Conservation (phyloP, 2,329 filamentous ascomycete genomes). For the Colletotrichum plurivorum region DNA sequence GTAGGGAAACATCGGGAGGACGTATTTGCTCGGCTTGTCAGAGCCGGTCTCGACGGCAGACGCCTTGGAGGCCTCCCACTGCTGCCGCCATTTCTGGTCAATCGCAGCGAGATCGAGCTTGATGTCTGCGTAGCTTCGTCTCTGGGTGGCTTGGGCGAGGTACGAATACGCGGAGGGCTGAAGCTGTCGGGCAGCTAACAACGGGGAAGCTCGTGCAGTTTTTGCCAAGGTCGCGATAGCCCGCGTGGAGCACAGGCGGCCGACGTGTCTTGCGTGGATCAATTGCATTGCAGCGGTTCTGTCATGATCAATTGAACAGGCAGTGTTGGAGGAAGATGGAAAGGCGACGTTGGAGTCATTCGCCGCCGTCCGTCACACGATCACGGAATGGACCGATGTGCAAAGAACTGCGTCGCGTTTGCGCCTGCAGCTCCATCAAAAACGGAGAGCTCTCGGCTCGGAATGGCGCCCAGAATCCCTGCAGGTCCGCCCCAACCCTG, state of each 20-base stretch:
- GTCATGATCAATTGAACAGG: slow-evolving; percentile 41
- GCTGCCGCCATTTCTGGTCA: slow-evolving; percentile 66
- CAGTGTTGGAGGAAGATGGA: not conserved
- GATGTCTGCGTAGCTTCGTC: slow-evolving; percentile 53
- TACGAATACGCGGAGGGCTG: slow-evolving; percentile 22
- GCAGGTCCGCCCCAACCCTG: slow-evolving; percentile 31
- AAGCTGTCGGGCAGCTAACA: slow-evolving; percentile 21
- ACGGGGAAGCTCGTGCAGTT: slow-evolving; percentile 11
- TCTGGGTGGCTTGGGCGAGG: slow-evolving; percentile 35
- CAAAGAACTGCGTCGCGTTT: slow-evolving; percentile 21
- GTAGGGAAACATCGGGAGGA: slow-evolving; percentile 94
- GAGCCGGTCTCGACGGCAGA: slow-evolving; percentile 36
- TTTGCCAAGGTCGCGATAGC: slow-evolving; percentile 25
- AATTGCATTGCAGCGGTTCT: slow-evolving; percentile 45
- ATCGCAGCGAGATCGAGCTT: slow-evolving; percentile 63
- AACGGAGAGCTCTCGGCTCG: slow-evolving; percentile 30
- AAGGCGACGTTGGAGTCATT: slow-evolving; percentile 14
- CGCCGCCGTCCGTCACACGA: slow-evolving; percentile 15
- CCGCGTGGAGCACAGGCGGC: slow-evolving; percentile 40
- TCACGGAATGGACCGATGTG: slow-evolving; percentile 1
- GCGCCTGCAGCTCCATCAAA: slow-evolving; percentile 34
- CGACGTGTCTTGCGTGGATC: slow-evolving; percentile 45
- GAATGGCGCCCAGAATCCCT: slow-evolving; percentile 33
- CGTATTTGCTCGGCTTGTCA: slow-evolving; percentile 65
- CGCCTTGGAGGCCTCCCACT: slow-evolving; percentile 54